Evolutionary conservation across 805 yeast species (phyloP).

Genomic region (Metschnikowia amazonensis): DNA sequence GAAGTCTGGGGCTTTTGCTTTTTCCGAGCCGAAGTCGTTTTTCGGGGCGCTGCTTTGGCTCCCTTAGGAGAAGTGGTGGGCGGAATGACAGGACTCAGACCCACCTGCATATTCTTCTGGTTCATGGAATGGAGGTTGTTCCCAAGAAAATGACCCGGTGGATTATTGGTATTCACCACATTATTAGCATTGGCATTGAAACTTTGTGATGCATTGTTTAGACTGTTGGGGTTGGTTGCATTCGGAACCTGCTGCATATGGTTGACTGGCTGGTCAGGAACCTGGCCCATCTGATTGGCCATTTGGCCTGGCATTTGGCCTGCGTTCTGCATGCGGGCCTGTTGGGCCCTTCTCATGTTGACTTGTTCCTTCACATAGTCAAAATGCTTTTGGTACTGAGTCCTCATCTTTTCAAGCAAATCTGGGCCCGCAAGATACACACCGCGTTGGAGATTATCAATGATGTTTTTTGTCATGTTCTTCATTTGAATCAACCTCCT

Average conservation of each 20-base stretch:
- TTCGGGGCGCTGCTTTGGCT: neutral
- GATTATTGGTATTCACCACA: neutral
- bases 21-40: conserved; percentile 8
- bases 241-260: neutral
- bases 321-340: conserved; percentile 17
- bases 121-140: neutral
- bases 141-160: neutral
- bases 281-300: neutral
- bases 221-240: neutral
- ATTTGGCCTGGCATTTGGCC: conserved; percentile 9
- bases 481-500: conserved; percentile 74
- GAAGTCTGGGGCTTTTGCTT: conserved; percentile 21
- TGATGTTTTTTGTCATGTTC: conserved; percentile 70
- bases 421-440: conserved; percentile 70
- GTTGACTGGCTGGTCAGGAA: neutral
- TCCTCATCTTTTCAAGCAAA: conserved; percentile 62
- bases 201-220: neutral
- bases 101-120: neutral
- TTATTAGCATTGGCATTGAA: neutral
- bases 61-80: neutral
- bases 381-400: conserved; percentile 71
- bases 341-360: conserved; percentile 34
- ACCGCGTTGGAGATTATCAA: conserved; percentile 64
- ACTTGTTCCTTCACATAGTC: conserved; percentile 68
- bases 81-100: conserved; percentile 5